Conservation (phyloP, 2,329 filamentous ascomycete genomes). For the Alternaria sp. region DNA sequence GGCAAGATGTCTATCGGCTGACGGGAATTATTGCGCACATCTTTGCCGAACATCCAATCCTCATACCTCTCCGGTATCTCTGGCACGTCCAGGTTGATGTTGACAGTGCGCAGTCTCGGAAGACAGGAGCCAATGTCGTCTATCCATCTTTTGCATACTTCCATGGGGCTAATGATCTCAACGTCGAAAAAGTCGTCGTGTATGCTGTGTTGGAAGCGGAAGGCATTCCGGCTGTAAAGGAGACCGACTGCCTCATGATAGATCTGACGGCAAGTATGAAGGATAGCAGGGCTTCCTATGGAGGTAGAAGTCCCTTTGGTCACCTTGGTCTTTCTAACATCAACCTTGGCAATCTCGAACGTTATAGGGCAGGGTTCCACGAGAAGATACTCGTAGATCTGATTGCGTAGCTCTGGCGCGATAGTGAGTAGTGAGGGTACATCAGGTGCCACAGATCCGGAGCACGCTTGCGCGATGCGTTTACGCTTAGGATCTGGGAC, state of each 20-base stretch:
- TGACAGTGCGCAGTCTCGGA: not conserved
- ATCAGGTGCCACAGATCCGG: not conserved
- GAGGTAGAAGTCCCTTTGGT: no score
- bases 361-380: not conserved
- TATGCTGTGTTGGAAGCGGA: not conserved
- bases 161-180: accelerated
- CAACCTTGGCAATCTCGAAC: not conserved
- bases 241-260: not conserved
- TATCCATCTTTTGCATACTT: not conserved
- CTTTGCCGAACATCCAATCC: no score
- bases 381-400: not conserved
- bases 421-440: not conserved
- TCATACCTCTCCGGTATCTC: not conserved
- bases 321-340: no score
- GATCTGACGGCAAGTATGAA: not conserved
- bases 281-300: not conserved
- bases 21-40: not conserved
- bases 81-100: accelerated
- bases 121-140: not conserved
- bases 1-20: not conserved
- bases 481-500: not conserved
- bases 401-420: not conserved
- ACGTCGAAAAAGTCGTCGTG: no score
- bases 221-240: not conserved
- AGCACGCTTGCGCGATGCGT: not conserved